Conservation (phyloP, 179 eudicot genomes). For the Sideroxylon spinosum region DNA sequence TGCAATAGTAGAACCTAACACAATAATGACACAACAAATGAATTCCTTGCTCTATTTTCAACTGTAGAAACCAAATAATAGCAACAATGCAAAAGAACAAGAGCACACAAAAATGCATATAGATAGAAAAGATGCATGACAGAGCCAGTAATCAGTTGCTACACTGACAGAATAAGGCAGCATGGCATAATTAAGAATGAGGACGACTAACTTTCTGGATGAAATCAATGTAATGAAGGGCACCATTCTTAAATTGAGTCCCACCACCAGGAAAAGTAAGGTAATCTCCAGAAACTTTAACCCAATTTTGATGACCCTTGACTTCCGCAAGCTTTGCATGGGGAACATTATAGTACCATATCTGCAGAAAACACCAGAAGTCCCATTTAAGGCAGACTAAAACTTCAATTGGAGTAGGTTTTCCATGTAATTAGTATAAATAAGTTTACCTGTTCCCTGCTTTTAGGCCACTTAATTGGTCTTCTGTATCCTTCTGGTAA, state of each 20-base stretch:
- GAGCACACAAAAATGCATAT: neutral
- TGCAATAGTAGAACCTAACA: neutral
- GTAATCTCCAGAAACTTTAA: slow-evolving; percentile 58
- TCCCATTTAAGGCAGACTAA: neutral
- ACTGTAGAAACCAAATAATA: neutral
- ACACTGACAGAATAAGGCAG: neutral
- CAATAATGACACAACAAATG: neutral
- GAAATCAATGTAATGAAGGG: slow-evolving; percentile 66
- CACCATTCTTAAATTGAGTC: slow-evolving; percentile 74
- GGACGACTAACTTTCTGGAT: slow-evolving; percentile 47
- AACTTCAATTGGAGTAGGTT: neutral
- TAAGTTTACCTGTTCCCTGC: slow-evolving; percentile 55
- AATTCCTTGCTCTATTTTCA: neutral
- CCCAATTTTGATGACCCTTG: slow-evolving; percentile 86
- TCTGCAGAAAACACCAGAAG: slow-evolving; percentile 31
- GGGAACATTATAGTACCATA: slow-evolving; percentile 74
- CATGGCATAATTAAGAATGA: neutral
- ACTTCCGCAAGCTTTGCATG: slow-evolving; percentile 58
- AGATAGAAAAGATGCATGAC: neutral
- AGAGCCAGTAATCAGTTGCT: neutral
- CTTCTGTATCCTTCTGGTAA: slow-evolving; percentile 58
- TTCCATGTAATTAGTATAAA: neutral
- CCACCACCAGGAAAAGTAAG: slow-evolving; percentile 88
- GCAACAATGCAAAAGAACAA: neutral
- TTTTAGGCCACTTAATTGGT: slow-evolving; percentile 63